Percentiles rank a stretch among this genome's conserved stretches.
Evolutionary conservation across 805 yeast species (phyloP).

Genomic region (Starmerella stellata): DNA sequence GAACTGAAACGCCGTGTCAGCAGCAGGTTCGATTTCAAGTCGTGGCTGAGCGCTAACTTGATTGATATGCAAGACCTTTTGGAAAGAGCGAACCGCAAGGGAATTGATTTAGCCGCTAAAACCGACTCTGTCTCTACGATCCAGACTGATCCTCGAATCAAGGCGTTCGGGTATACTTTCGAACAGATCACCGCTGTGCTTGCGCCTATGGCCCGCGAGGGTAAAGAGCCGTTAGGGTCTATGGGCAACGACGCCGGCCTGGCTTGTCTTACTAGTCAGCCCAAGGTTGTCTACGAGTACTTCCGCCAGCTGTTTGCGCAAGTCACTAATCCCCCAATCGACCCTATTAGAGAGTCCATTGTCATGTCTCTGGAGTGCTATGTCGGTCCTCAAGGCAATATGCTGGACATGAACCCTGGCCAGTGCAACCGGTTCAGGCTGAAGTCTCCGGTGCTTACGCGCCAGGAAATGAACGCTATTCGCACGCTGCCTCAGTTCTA

Average conservation of each 20-base stretch:
- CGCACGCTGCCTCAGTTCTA: slow-evolving; percentile 51
- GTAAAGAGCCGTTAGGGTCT: slow-evolving; percentile 89
- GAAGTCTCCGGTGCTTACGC: slow-evolving; percentile 63
- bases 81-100: slow-evolving; percentile 36
- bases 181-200: slow-evolving; percentile 72
- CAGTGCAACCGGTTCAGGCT: slow-evolving; percentile 81
- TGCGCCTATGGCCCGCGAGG: slow-evolving; percentile 84
- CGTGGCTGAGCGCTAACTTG: slow-evolving; percentile 78
- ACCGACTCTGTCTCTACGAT: slow-evolving; percentile 26
- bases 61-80: slow-evolving; percentile 65
- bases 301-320: slow-evolving; percentile 94
- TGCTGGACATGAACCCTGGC: slow-evolving; percentile 75
- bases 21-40: slow-evolving; percentile 71
- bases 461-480: slow-evolving; percentile 58
- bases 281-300: slow-evolving; percentile 76
- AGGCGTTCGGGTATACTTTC: slow-evolving; percentile 83
- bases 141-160: slow-evolving; percentile 65
- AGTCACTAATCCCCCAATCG: slow-evolving; percentile 97
- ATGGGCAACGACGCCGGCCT: slow-evolving; percentile 97
- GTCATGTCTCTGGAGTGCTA: slow-evolving; percentile 96
- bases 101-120: slow-evolving; percentile 16
- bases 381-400: slow-evolving; percentile 95
- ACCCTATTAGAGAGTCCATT: slow-evolving; percentile 88
- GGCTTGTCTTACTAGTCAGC: slow-evolving; percentile 88
- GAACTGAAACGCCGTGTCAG: slow-evolving; percentile 70